These are phyloP conservation scores for Phytophthora cactorum DNA, from an alignment of 352 stramenopile genomes.

Conservation along the genomic window DNA sequence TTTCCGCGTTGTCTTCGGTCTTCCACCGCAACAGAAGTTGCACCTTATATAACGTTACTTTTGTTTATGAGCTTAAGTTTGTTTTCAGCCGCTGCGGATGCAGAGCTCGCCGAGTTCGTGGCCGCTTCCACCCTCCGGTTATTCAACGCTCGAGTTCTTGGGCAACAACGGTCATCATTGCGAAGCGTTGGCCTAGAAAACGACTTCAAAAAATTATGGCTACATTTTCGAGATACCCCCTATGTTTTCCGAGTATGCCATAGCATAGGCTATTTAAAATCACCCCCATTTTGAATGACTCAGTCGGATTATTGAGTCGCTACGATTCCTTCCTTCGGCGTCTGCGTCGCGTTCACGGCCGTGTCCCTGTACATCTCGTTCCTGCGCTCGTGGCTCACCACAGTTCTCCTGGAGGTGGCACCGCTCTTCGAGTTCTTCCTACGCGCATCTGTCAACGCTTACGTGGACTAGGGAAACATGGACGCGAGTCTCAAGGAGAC, in stretches of 20 bases:
- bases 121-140: not conserved
- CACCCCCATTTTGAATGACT: not conserved
- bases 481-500: slow-evolving; percentile 61
- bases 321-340: slow-evolving; percentile 31
- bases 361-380: slow-evolving; percentile 44
- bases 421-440: slow-evolving; percentile 39
- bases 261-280: slow-evolving; percentile 1
- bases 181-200: too few species aligned
- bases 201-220: not conserved
- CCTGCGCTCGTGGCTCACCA: slow-evolving; percentile 34
- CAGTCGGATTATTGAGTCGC: not conserved
- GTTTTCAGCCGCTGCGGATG: not conserved
- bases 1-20: not conserved
- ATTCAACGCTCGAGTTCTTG: not conserved
- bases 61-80: not conserved
- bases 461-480: slow-evolving; percentile 44
- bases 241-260: not conserved
- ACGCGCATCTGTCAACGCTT: slow-evolving; percentile 22
- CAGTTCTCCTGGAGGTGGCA: slow-evolving; percentile 27
- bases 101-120: too few species aligned
- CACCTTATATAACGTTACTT: not conserved
- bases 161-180: not conserved
- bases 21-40: not conserved
- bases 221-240: not conserved
- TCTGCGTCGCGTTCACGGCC: slow-evolving; percentile 31